Base-by-base conservation (phyloP, 1,284 basidiomycete genomes). In the Phlebopus sp. region DNA sequence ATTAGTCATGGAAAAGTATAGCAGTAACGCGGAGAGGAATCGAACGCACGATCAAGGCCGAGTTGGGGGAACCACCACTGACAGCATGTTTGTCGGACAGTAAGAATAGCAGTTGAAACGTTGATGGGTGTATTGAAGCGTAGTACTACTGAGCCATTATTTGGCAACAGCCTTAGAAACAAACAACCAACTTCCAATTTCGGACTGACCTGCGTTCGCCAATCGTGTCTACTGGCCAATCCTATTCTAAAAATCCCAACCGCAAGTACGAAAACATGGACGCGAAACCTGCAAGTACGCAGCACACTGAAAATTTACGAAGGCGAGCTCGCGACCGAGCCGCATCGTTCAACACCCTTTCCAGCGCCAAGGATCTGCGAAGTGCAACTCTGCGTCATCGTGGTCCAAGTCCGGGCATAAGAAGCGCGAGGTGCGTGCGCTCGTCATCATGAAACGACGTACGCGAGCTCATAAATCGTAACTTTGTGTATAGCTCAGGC, bases 151-250 rank as follows among this genome's bases (percentile, higher is more conserved):
- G n/a, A n/a, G n/a, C n/a, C n/a, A n/a, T n/a, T 58, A 49, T 59
- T 58, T 59, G 58, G 55, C 53, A 53, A 44, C 17, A 10, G 37
- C 57, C 25, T 51, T 44, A 40, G 37, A 53, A 51, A 49, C 50
- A 58, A 58, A 58, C 49, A 59, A 49, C 14, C 27, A 17, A 29
- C 13, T 49, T 47, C 57, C 49, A 29, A 34, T 52, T 55, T 37
- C 2, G 49, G 49, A 36, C 36, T 23, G n/a, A 17, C 15, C 35
- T 36, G 19, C 13, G 15, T 15, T 5, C 42, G 9, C 14, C 30
- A 5, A 17, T 13, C 23, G 15, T 7, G 39, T 4, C 38, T 27
- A 2, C 32, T 1, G 19, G 19, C 31, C 44, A 10, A 18, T 34
- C 39, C 37, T 8, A 32, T 36, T 47, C 34, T 11, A 15, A 36